Conservation (phyloP, 1,139 yeast species). For the Pichia terricola region DNA sequence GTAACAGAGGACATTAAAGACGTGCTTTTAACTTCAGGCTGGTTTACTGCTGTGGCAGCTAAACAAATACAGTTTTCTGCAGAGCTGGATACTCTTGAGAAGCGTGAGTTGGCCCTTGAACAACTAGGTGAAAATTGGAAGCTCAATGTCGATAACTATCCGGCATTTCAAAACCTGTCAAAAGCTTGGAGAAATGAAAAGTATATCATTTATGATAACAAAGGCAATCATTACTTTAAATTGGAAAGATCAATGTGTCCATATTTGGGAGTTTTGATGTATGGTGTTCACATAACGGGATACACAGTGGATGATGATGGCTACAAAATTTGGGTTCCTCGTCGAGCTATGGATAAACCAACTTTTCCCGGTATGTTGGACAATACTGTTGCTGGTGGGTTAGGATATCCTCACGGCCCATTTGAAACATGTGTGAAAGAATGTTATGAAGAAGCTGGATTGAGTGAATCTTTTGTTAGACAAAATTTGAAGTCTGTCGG, state of each 20-base stretch:
- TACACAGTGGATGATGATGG: slow-evolving; percentile 40
- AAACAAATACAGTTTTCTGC: slow-evolving; percentile 30
- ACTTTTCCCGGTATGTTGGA: slow-evolving; percentile 90
- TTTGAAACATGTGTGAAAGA: slow-evolving; percentile 78
- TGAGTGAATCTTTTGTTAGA: slow-evolving; percentile 42
- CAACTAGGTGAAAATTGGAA: slow-evolving; percentile 38
- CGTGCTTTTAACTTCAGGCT: slow-evolving; percentile 26
- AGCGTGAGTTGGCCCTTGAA: slow-evolving; percentile 38
- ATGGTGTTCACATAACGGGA: slow-evolving; percentile 84
- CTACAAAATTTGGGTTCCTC: slow-evolving; percentile 73
- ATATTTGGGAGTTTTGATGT: slow-evolving; percentile 74
- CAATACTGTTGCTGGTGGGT: slow-evolving; percentile 91
- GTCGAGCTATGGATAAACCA: slow-evolving; percentile 64
- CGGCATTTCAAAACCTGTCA: slow-evolving; percentile 35
- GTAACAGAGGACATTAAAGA: slow-evolving; percentile 39
- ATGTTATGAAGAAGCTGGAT: slow-evolving; percentile 84
- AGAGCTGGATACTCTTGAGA: slow-evolving; percentile 35
- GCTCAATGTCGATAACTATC: slow-evolving; percentile 16
- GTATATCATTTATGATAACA: slow-evolving; percentile 59
- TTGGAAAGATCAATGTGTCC: slow-evolving; percentile 79
- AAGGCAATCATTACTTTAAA: slow-evolving; percentile 46
- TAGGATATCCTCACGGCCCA: slow-evolving; percentile 72
- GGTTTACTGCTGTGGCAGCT: slow-evolving; percentile 29
- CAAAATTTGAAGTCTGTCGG: slow-evolving; percentile 46
- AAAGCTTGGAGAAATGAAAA: slow-evolving; percentile 83